Conservation (phyloP, 345 rosid species). For the Eucalyptus victrix region DNA sequence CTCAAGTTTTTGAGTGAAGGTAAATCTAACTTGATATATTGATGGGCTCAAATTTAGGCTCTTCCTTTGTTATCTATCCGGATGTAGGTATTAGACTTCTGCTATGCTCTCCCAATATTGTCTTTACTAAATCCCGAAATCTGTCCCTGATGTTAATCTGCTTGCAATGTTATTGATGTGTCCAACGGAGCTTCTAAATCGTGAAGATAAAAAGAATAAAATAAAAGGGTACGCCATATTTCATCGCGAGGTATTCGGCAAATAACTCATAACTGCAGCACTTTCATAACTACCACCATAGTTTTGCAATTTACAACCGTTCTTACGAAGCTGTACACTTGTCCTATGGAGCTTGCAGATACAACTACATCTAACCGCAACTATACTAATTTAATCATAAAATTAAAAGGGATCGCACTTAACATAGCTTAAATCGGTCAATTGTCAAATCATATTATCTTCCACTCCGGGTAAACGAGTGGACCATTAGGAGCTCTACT, state of each 20-base stretch:
- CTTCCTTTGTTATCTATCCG: too few relatives aligned
- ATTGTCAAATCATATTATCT: not conserved
- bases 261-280: not conserved
- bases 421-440: not conserved
- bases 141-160: not conserved
- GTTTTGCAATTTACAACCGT: not conserved
- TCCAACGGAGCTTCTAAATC: not conserved
- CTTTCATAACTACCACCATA: not conserved
- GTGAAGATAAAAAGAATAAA: not conserved
- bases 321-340: not conserved
- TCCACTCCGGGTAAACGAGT: not conserved
- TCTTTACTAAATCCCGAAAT: too few relatives aligned
- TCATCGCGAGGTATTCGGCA: not conserved
- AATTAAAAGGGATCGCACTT: not conserved
- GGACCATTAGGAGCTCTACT: not conserved
- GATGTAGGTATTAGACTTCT: too few relatives aligned
- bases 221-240: not conserved
- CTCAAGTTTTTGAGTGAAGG: too few relatives aligned
- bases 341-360: too few relatives aligned
- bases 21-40: too few relatives aligned
- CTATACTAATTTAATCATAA: not conserved
- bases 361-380: not conserved
- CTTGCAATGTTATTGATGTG: not conserved
- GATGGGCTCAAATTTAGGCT: accelerated
- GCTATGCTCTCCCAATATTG: too few relatives aligned